Percentiles rank a stretch among this genome's conserved stretches.
These are phyloP conservation scores for Rhynchospora tenuis DNA, from an alignment of 176 grass and related monocot species.

Conservation along the genomic window DNA sequence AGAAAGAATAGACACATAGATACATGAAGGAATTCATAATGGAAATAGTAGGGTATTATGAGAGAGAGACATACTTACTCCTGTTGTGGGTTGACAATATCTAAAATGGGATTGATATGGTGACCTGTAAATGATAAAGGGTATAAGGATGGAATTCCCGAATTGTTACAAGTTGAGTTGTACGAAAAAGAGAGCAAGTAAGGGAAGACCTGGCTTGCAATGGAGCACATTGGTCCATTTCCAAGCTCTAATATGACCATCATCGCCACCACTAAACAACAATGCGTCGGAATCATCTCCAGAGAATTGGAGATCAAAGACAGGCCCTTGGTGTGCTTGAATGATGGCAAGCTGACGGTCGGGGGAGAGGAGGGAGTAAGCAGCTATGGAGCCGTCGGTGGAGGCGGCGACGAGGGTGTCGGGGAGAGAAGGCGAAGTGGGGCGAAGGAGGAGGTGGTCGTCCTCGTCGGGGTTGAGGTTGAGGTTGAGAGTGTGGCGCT, in stretches of 20 bases:
- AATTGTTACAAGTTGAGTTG: constrained; percentile 2
- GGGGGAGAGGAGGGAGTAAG: constrained; percentile 59
- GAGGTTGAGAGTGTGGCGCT: not conserved
- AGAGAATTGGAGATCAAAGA: constrained; percentile 73
- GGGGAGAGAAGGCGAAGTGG: too few relatives aligned
- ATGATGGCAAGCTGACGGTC: constrained; percentile 46
- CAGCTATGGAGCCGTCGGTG: constrained; percentile 60
- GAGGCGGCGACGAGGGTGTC: constrained; percentile 59
- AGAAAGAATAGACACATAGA: too few relatives aligned
- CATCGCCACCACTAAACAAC: constrained; percentile 73
- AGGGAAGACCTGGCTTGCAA: constrained; percentile 33
- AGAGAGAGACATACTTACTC: constrained; percentile 49
- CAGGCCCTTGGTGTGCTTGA: constrained; percentile 66
- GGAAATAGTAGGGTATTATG: not conserved
- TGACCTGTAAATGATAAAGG: constrained; percentile 44
- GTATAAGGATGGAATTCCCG: not conserved
- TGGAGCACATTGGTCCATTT: constrained; percentile 63
- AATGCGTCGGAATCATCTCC: constrained; percentile 39
- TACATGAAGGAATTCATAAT: not conserved
- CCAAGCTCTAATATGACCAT: constrained; percentile 68
- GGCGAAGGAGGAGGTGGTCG: not conserved
- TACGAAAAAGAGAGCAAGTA: constrained; percentile 41
- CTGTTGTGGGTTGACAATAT: constrained; percentile 83
- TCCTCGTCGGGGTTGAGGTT: not conserved
- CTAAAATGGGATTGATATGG: constrained; percentile 65